Evolutionary conservation across 257 asterid genomes (phyloP).

Genomic region (Gentiana dahurica): DNA sequence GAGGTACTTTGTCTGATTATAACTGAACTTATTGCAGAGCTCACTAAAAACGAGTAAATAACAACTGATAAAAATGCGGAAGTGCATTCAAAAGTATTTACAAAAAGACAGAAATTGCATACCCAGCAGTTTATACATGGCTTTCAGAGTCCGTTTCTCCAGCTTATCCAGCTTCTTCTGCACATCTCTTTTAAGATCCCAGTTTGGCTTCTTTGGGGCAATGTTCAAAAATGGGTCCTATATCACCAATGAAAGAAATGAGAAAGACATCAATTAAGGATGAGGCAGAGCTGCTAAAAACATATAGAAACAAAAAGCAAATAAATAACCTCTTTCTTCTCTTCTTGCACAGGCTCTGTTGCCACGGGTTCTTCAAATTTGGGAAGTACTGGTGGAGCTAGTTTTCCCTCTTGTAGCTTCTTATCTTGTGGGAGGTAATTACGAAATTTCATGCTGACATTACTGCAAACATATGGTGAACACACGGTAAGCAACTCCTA

Average conservation of each 20-base stretch:
- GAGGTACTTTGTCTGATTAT: too few relatives aligned
- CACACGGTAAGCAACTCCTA: not conserved
- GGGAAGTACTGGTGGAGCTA: conserved; percentile 79
- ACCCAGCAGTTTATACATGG: conserved; percentile 69
- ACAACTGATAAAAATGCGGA: too few relatives aligned
- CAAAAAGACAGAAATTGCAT: not conserved
- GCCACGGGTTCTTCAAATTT: conserved; percentile 80
- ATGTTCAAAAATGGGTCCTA: conserved; percentile 92
- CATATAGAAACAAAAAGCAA: not conserved
- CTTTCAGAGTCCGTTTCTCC: conserved; percentile 84
- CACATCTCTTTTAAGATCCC: conserved; percentile 94
- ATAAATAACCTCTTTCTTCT: conserved; percentile 64
- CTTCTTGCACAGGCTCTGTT: conserved; percentile 49
- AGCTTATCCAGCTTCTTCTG: conserved; percentile 92
- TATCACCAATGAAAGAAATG: conserved; percentile 4
- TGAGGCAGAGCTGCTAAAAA: not conserved
- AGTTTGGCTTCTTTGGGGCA: conserved; percentile 95
- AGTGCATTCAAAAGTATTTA: too few relatives aligned
- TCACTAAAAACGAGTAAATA: too few relatives aligned
- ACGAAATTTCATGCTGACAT: conserved; percentile 73
- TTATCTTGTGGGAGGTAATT: conserved; percentile 97
- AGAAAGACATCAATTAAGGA: not conserved
- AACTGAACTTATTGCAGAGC: too few relatives aligned
- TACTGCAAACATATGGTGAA: conserved; percentile 24
- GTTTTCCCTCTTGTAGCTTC: conserved; percentile 89